Percentiles rank a stretch among this genome's conserved stretches.
Evolutionary conservation across 768 basidiomycete species (phyloP).

Genomic region (Leccinum aurantiacum): DNA sequence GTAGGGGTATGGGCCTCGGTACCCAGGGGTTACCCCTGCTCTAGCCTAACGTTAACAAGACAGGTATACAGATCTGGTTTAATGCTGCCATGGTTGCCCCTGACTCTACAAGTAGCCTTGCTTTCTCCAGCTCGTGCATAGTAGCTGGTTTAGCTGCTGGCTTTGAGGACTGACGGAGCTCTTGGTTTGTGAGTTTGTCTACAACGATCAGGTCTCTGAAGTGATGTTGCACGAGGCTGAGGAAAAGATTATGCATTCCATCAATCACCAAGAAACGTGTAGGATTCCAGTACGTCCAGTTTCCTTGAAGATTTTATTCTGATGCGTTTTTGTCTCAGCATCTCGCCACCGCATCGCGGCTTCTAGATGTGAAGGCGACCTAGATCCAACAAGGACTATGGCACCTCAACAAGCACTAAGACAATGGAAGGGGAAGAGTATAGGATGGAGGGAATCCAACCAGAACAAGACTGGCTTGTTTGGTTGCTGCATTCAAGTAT

Average conservation of each 20-base stretch:
- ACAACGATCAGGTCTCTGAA: constrained; percentile 12
- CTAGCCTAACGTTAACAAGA: neutral
- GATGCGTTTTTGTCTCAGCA: constrained; percentile 13
- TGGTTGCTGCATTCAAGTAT: too few relatives aligned
- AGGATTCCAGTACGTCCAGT: constrained; percentile 37
- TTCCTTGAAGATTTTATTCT: constrained; percentile 11
- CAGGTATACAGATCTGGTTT: neutral
- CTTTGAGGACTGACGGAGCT: neutral
- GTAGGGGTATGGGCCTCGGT: too few relatives aligned
- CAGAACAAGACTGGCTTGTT: too few relatives aligned
- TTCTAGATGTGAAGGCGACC: neutral
- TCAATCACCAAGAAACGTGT: constrained; percentile 32
- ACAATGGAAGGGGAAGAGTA: too few relatives aligned
- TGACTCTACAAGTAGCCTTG: neutral
- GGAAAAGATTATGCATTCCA: constrained; percentile 39
- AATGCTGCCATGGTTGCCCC: neutral
- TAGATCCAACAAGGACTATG: too few relatives aligned
- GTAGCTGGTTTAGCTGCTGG: too few relatives aligned
- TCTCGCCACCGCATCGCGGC: constrained; percentile 22
- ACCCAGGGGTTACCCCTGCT: too few relatives aligned
- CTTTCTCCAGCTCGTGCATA: neutral
- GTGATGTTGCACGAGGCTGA: constrained; percentile 15
- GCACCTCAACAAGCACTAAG: too few relatives aligned
- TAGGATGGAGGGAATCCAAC: too few relatives aligned
- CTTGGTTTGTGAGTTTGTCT: constrained; percentile 2